These are phyloP conservation scores for Cercospora janseana DNA, from an alignment of 2,329 filamentous ascomycete species.

Conservation along the genomic window DNA sequence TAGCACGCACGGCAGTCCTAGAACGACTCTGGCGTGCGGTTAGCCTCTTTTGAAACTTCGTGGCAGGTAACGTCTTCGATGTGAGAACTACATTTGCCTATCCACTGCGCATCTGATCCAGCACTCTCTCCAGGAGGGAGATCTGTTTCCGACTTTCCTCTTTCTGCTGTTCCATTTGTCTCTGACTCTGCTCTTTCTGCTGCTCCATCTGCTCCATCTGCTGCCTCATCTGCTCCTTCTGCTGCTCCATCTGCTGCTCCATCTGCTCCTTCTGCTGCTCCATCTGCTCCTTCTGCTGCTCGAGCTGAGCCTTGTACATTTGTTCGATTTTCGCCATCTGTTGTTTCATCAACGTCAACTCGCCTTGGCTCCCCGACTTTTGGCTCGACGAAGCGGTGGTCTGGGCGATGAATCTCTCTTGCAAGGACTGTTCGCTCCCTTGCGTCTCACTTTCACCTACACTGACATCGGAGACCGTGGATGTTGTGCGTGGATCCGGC, in stretches of 20 bases:
- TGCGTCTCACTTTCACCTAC: conserved; percentile 12
- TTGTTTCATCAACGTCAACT: conserved; percentile 17
- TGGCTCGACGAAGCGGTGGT: conserved; percentile 16
- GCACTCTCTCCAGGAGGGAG: neutral
- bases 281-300: conserved; percentile 17
- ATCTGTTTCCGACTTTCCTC: neutral
- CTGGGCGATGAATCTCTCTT: conserved; percentile 13
- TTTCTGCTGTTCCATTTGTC: neutral
- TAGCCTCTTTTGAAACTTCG: too few relatives aligned
- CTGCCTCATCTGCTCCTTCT: conserved; percentile 5
- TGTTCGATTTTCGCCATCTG: conserved; percentile 18
- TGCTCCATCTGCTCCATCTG: neutral
- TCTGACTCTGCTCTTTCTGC: neutral
- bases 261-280: conserved; percentile 5
- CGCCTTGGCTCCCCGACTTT: conserved; percentile 14
- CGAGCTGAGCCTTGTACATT: conserved; percentile 19
- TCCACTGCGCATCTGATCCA: neutral
- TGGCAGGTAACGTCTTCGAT: conserved; percentile 1
- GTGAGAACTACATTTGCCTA: neutral
- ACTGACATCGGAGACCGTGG: conserved; percentile 11
- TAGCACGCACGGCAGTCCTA: too few relatives aligned
- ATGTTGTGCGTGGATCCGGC: conserved; percentile 9
- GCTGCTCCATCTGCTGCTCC: conserved; percentile 11
- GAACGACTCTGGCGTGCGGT: too few relatives aligned
- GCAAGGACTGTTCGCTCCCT: conserved; percentile 15